Evolutionary conservation across 163 green algal genomes (phyloP), one percentile per base, ranked within the genome.

Genomic region (Prototheca stagnorum): DNA sequence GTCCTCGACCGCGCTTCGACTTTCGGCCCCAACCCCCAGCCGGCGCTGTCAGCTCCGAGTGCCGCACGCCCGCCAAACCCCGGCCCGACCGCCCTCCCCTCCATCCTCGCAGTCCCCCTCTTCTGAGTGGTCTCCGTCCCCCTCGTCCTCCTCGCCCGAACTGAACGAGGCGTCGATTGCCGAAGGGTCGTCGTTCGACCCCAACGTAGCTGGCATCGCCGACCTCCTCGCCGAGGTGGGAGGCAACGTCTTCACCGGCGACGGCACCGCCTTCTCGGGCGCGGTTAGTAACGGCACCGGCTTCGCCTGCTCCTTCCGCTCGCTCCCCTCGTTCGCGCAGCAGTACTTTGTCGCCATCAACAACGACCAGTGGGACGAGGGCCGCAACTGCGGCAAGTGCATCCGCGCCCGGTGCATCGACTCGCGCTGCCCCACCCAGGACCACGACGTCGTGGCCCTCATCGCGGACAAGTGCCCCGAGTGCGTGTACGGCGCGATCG

Each of bases 301-400:
- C 37, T 68, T 62, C 47, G 47, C 60, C 43, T 68, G 60, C 48
- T 60, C 47, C 31, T 53, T 51, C 44, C 53, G 33, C 53, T 59
- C 59, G 40, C 47, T 68, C 22, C 45, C 54, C 44, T 31, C 35
- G 34, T 59, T 35, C 22, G 54, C 50, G 40, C 44, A 41, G 26
- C 48, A 39, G 41, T 33, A 68, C 47, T 68, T 68, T 43, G 60
- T 54, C 16, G 60, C 60, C 28, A 63, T 68, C 24, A 63, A 63
- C 44, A n/a, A 20, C 15, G 19, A 33, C 33, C 47, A 59, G 49
- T 69, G 60, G 60, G 33, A 62, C 33, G 24, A 62, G 1, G 52
- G 52, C 27, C n/a, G 11, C n/a, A 21, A 19, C 8, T 69, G 60
- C 48, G 60, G 53, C 9, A 25, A 35, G 21, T 69, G 60, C 53